These are phyloP conservation scores for Neopestalotiopsis rosae DNA, from an alignment of 2,329 filamentous ascomycete genomes.

Conservation along the genomic window DNA sequence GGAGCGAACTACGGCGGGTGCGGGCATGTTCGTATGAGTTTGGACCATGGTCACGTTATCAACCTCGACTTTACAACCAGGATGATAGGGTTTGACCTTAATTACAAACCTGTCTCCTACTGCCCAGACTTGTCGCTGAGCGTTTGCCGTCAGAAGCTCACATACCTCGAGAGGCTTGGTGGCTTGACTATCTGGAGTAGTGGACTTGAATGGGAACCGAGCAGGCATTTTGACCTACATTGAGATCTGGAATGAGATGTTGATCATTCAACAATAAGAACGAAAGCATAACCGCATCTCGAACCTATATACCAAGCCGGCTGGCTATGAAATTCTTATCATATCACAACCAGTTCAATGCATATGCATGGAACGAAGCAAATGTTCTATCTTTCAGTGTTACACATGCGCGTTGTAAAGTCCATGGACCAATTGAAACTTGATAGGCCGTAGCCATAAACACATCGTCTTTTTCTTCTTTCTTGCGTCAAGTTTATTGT, in stretches of 20 bases:
- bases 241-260: background rate
- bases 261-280: too few species aligned
- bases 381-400: too few species aligned
- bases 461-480: too few species aligned
- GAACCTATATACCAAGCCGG: too few species aligned
- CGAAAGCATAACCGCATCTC: too few species aligned
- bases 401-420: too few species aligned
- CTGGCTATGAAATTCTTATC: too few species aligned
- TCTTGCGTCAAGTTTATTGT: too few species aligned
- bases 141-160: constrained; percentile 16
- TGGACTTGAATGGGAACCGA: constrained; percentile 19
- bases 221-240: constrained; percentile 14
- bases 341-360: too few species aligned
- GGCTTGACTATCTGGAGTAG: background rate
- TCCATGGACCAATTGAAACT: too few species aligned
- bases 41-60: constrained; percentile 15
- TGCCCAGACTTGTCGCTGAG: constrained; percentile 16
- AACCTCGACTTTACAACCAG: constrained; percentile 19
- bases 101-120: constrained; percentile 18
- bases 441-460: too few species aligned
- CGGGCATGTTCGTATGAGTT: background rate
- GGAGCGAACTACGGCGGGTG: background rate
- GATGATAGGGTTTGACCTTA: constrained; percentile 14
- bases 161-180: background rate
- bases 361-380: too few species aligned